Conservation (phyloP, 2,329 filamentous ascomycete species). For the Onygena corvina region DNA sequence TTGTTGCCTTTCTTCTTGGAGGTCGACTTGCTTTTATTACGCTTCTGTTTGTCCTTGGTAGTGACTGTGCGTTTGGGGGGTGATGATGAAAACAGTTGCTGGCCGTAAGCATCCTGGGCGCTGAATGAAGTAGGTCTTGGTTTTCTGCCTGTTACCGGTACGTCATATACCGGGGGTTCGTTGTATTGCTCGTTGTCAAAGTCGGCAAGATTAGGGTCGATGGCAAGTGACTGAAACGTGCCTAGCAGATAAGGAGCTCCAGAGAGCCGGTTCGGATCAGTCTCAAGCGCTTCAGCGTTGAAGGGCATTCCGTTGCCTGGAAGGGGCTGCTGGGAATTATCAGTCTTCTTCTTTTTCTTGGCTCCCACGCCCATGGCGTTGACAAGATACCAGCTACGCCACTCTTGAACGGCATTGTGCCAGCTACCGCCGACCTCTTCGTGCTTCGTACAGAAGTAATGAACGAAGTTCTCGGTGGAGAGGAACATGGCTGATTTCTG, state of each 20-base stretch:
- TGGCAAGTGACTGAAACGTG: conserved; percentile 51
- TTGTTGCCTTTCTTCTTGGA: not conserved
- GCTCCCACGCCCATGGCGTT: conserved; percentile 53
- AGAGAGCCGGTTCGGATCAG: conserved; percentile 14
- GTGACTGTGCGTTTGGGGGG: conserved; percentile 7
- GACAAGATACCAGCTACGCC: conserved; percentile 87
- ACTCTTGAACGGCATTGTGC: conserved; percentile 58
- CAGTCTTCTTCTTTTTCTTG: conserved; percentile 23
- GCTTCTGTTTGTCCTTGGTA: conserved; percentile 5
- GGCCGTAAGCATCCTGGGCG: not conserved
- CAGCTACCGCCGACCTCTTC: conserved; percentile 54
- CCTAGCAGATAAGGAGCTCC: conserved; percentile 48
- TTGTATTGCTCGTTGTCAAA: not conserved
- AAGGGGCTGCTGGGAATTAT: conserved; percentile 17
- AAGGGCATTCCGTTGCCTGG: conserved; percentile 16
- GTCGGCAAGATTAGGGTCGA: conserved; percentile 44
- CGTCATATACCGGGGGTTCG: conserved; percentile 41
- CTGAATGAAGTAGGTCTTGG: not conserved
- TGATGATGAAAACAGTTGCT: conserved; percentile 5
- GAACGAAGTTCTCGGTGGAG: conserved; percentile 72
- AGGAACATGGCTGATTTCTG: conserved; percentile 77
- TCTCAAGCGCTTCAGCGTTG: conserved; percentile 16
- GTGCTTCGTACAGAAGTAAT: conserved; percentile 81
- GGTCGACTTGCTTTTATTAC: conserved; percentile 7
- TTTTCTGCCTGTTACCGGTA: not conserved